A percentile compares a stretch with the other conserved stretches of the same genome.
Evolutionary conservation across 495 filamentous ascomycete species (phyloP).

Genomic region (Penicillium tannophilum): DNA sequence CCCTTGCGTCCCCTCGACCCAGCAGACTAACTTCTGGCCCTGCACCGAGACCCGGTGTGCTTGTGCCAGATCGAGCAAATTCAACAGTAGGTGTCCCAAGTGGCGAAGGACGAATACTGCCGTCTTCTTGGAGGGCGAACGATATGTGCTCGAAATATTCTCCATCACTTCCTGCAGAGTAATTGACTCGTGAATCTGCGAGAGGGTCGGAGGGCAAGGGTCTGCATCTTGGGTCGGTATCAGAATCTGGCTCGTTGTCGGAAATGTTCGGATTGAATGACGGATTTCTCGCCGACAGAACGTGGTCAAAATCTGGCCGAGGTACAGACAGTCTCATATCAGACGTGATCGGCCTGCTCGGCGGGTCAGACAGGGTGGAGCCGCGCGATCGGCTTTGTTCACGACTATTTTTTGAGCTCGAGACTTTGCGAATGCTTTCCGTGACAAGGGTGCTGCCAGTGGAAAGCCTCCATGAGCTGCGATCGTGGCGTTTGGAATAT

Average conservation of each 20-base stretch:
- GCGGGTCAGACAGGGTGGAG: conserved; percentile 7
- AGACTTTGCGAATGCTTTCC: conserved; percentile 13
- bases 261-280: background rate
- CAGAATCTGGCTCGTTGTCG: background rate
- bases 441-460: conserved; percentile 23
- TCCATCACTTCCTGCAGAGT: background rate
- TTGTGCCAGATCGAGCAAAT: conserved; percentile 18
- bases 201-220: background rate
- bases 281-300: conserved; percentile 3
- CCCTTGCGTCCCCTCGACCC: conserved; percentile 39
- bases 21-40: conserved; percentile 53
- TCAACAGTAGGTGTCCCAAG: conserved; percentile 15
- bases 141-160: background rate
- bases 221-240: background rate
- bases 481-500: conserved; percentile 33
- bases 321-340: conserved; percentile 13
- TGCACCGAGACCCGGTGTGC: conserved; percentile 34
- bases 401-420: conserved; percentile 12
- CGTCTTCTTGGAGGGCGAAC: conserved; percentile 9
- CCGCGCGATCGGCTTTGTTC: conserved; percentile 15
- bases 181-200: background rate
- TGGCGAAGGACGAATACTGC: conserved; percentile 15
- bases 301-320: conserved; percentile 10
- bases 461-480: conserved; percentile 26
- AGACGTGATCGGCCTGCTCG: conserved; percentile 8